These are phyloP conservation scores for Termitomyces sp. DNA, from an alignment of 768 basidiomycete species.

Conservation along the genomic window DNA sequence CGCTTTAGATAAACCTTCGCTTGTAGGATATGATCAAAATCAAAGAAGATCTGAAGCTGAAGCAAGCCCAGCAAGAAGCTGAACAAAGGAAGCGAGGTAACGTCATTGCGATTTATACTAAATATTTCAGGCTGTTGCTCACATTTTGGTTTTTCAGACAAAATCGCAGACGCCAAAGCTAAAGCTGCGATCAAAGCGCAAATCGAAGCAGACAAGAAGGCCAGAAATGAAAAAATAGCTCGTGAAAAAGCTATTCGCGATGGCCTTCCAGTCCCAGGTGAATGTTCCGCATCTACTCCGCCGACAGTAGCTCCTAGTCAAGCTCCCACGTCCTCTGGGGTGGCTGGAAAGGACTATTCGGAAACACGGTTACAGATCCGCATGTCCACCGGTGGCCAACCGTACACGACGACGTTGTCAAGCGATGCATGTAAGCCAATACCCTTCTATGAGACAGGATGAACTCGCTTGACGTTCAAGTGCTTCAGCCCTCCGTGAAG, in stretches of 20 bases:
- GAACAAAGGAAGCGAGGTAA: constrained; percentile 75
- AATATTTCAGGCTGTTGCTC: neutral
- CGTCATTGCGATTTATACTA: neutral
- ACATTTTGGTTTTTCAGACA: constrained; percentile 63
- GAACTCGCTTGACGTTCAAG: neutral
- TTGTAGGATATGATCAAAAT: constrained; percentile 62
- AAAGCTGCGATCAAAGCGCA: constrained; percentile 86
- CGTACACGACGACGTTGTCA: constrained; percentile 74
- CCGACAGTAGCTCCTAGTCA: constrained; percentile 21
- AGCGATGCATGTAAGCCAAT: constrained; percentile 65
- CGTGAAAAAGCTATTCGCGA: constrained; percentile 90
- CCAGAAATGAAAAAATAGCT: constrained; percentile 82
- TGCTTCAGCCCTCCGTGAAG: constrained; percentile 65
- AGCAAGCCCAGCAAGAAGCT: constrained; percentile 80
- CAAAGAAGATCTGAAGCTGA: constrained; percentile 71
- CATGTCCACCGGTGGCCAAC: constrained; percentile 73
- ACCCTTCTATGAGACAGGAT: neutral
- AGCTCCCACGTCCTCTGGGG: constrained; percentile 30
- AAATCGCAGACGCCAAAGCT: constrained; percentile 83
- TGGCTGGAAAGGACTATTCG: constrained; percentile 71
- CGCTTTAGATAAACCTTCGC: neutral
- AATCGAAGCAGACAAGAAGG: constrained; percentile 91
- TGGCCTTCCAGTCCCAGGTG: constrained; percentile 41
- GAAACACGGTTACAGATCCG: constrained; percentile 91
- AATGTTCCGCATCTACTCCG: constrained; percentile 25